Evolutionary conservation across 176 grass and related monocot species (phyloP), one percentile per base, ranked within the genome.

Genomic region (Cocos nucifera): DNA sequence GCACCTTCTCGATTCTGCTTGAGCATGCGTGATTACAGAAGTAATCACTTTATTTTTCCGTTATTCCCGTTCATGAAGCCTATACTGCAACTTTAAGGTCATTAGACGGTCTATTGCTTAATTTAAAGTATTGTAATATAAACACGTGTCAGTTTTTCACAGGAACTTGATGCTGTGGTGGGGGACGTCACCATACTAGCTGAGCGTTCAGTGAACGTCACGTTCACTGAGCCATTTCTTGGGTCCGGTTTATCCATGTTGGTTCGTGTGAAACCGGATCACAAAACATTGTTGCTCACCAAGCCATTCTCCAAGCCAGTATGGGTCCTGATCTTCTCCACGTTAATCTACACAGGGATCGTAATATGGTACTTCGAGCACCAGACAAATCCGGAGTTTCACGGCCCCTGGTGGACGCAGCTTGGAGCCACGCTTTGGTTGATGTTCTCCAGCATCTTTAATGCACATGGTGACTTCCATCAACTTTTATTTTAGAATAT

Each of bases 111-210:
- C 28, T 6, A 6, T 0, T 1, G 28, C 28, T 30, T n/a, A n/a
- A n/a, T n/a, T 30, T 30, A 30, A 30, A 1, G 5, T 30, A 5
- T 30, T 6, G 28, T 6, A 1, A 44, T 44, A 44, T 12, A 14
- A 12, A 3, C 35, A 44, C 35, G 3, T 14, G 35, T 44, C 2
- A 3, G 8, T 12, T 44, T 44, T 49, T 16, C 15, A 21, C 57
- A 80, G 78, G 5, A 20, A 26, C 39, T 75, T 57, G 78, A 80
- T 69, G 44, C 32, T 2, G 71, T 57, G n/a, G 64, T 80, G 10
- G 78, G 64, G 32, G 78, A 80, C 53, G 57, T 80, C 3, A 80
- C 78, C 2, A 80, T 75, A 20, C n/a, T 69, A 1, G 51, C 71
- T n/a, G 14, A 57, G 17, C 57, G 78, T 2, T 39, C 51, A 3